Base-by-base conservation (phyloP, 495 filamentous ascomycete species). In the Friedmanniomyces endolithicus region DNA sequence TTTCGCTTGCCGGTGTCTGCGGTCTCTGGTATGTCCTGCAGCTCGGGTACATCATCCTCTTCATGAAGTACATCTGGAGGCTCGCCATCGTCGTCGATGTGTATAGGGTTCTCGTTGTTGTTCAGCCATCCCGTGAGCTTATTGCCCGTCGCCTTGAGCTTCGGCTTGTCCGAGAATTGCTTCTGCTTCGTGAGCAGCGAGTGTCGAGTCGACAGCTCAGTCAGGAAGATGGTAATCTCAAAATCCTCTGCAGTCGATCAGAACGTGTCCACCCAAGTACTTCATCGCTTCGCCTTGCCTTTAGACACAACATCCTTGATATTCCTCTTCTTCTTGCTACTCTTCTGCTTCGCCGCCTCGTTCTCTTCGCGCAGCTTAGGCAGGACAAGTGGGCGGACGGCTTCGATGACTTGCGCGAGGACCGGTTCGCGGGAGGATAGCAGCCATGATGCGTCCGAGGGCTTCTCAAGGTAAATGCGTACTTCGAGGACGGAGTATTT, bases 381-480 rank as follows among this genome's bases (percentile, higher is more conserved):
- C 44, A 94, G 70, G 1, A 98, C 88, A 19, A 88, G 71, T 0
- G 88, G 90, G 12, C 86, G 83, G 20, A 96, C 83, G 40, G 81
- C 82, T 62, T 83, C 78, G 53, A 97, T 87, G 58, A 96, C 80
- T 51, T 82, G 83, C 12, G 82, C 83, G 11, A 98, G 78, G 27
- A 88, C 76, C 0, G 84, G 81, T 56, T 86, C 74, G 44, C 80
- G 77, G 17, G 82, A 68, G 57, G 80, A 80, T 44, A 95, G 77
- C 9, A 98, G 81, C 92, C 92, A 98, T 56, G 81, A 74, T 6
- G 73, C 74, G 43, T 94, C 82, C 8, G 85, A 79, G 1, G 92
- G 92, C 53, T 86, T 87, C 54, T 96, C 92, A 43, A 95, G 80
- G 70, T 95, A 98, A 62, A 98, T 90, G 39, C 90, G 87, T 48